Conservation (phyloP, 345 rosid genomes). For the Camelina hispida region DNA sequence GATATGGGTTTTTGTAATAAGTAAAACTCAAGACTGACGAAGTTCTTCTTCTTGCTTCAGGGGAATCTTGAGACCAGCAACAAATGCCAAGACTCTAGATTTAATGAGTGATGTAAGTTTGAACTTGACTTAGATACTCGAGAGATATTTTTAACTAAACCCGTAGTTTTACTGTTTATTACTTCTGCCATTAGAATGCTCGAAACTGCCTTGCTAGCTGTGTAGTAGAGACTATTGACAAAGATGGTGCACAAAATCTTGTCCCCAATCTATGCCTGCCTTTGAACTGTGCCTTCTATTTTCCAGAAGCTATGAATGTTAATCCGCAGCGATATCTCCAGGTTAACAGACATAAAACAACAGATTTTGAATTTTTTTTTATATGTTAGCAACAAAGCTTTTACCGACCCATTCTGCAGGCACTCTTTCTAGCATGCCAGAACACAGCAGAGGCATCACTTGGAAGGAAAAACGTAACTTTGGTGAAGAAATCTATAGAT, state of each 20-base stretch:
- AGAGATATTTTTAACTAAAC: background rate
- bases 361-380: background rate
- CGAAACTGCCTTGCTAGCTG: conserved; percentile 72
- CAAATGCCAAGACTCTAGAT: conserved; percentile 63
- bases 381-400: conserved; percentile 7
- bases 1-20: background rate
- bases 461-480: conserved; percentile 51
- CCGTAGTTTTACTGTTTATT: conserved; percentile 18
- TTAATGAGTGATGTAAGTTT: conserved; percentile 64
- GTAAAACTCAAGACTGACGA: background rate
- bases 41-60: conserved; percentile 45
- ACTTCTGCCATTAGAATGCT: conserved; percentile 75
- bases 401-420: conserved; percentile 48
- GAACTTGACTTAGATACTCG: conserved; percentile 23
- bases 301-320: conserved; percentile 86
- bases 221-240: conserved; percentile 66
- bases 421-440: conserved; percentile 82
- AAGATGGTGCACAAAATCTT: conserved; percentile 59
- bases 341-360: conserved; percentile 45
- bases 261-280: conserved; percentile 69
- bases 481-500: conserved; percentile 60
- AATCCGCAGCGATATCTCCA: conserved; percentile 73
- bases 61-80: conserved; percentile 93
- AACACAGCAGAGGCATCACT: conserved; percentile 55
- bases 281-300: conserved; percentile 68